Evolutionary conservation across 495 filamentous ascomycete species (phyloP).

Genomic region (Hypomontagnella monticulosa): DNA sequence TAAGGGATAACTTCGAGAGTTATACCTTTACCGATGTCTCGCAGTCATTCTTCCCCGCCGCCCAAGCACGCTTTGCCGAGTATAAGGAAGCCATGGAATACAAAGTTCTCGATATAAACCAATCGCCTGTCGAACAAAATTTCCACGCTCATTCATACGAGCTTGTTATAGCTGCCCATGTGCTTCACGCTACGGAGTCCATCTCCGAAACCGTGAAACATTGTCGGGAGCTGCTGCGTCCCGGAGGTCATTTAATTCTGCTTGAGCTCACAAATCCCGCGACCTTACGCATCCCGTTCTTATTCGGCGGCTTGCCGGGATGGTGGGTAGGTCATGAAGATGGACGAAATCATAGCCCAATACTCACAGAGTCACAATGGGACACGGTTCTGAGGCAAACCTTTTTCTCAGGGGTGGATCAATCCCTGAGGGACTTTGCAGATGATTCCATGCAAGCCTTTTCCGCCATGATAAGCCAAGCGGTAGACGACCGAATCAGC

Average conservation of each 20-base stretch:
- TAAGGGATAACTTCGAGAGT: constrained; percentile 43
- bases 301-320: constrained; percentile 55
- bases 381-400: constrained; percentile 46
- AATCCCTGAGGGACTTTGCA: constrained; percentile 35
- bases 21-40: constrained; percentile 66
- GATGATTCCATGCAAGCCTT: too few species aligned
- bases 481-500: too few species aligned
- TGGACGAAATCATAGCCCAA: constrained; percentile 44
- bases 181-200: constrained; percentile 59
- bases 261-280: constrained; percentile 46
- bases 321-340: constrained; percentile 61
- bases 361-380: constrained; percentile 53
- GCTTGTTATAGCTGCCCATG: constrained; percentile 56
- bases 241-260: constrained; percentile 50
- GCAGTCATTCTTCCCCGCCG: constrained; percentile 59
- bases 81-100: constrained; percentile 43
- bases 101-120: constrained; percentile 48
- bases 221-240: constrained; percentile 48
- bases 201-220: constrained; percentile 51
- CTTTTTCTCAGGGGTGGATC: constrained; percentile 59
- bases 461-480: too few species aligned
- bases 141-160: constrained; percentile 49
- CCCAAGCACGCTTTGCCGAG: constrained; percentile 31
- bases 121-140: constrained; percentile 41
- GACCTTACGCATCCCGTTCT: constrained; percentile 46